Evolutionary conservation across 306 rosid species (phyloP), one percentile per base, ranked within the genome.

Genomic region (Malus sylvestris): DNA sequence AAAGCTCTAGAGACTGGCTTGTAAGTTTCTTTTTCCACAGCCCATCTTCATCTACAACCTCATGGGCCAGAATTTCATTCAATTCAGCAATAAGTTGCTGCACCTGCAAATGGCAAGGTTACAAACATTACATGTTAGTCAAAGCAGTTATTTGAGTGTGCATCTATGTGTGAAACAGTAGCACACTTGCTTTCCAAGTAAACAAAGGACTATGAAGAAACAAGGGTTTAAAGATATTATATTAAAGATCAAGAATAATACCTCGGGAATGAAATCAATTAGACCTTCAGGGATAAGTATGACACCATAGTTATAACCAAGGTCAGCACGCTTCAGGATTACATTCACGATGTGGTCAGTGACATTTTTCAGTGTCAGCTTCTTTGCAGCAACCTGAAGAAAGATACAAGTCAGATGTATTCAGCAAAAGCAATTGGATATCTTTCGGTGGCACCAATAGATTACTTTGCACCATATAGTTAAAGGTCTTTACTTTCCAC

Each of bases 261-360:
- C 99, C 99, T 96, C 99, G 4, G 99, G 98, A 85, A 96, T 96
- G 88, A 96, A 96, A 84, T 96, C 99, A 88, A 96, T 96, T 61
- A 96, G 85, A 78, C 99, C 99, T 87, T 96, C 99, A 30, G 99
- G 99, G 61, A 96, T 93, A 75, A 96, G 97, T 82, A 96, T 93
- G 81, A 96, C 97, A 81, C 99, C 99, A 44, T 96, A 96, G 78
- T 96, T 96, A 76, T 83, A 93, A 68, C 88, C 93, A 77, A 68
- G 82, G 78, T 85, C 88, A 40, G 91, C 85, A 82, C 98, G 91
- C 85, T 89, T 92, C 79, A 87, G 82, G 79, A 96, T 76, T 80
- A 96, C 83, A 84, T 89, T 91, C 3, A 96, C 99, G 18, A 96
- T 91, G 81, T 93, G 85, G 90, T 96, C 98, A 14, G 98, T 93